Base-by-base conservation (phyloP, 306 rosid genomes). In the Pterocarpus macrocarpus region DNA sequence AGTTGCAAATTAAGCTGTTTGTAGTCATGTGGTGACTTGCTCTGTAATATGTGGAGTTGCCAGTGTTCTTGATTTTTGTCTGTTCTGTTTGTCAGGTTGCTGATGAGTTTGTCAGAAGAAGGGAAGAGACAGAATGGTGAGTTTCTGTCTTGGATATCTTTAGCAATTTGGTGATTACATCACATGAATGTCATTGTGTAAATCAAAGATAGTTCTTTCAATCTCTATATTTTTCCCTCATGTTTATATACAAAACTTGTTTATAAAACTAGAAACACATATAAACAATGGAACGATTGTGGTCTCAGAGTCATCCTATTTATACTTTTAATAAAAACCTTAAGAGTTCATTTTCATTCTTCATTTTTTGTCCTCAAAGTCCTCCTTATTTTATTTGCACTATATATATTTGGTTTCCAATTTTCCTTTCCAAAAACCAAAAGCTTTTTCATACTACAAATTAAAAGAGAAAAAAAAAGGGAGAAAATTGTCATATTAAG, bases 101-200 rank as follows among this genome's bases (percentile, higher is more conserved):
- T 43, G 94, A 90, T 55, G 99, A 95, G 87, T 95, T 93, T 80
- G 84, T 95, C 86, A 90, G 82, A 87, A 90, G 99, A 82, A 92
- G 93, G 77, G 87, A 87, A 76, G 98, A 95, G 87, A 88, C 99
- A 36, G 98, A 95, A 86, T 95, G 99, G 99, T 93, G 80, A 85
- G 90, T 76, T 83, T 78, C 71, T 9, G 1, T 58, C 50, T 66
- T 41, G 72, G 50, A 71, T 64, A 56, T 32, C 43, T 34, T n/a
- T 47, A 12, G 39, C 69, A 78, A 83, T 64, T 44, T 80, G 81
- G 33, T 74, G 38, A 77, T 55, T 73, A 22, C 36, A 45, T 14
- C 78, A 47, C 52, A 50, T 62, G 65, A 64, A 22, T 43, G 28
- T 55, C 57, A 13, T 15, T 50, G 57, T 14, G 0, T 5, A 34